Base-by-base conservation (phyloP, 2,329 filamentous ascomycete species). In the Paracamarosporium sp. region DNA sequence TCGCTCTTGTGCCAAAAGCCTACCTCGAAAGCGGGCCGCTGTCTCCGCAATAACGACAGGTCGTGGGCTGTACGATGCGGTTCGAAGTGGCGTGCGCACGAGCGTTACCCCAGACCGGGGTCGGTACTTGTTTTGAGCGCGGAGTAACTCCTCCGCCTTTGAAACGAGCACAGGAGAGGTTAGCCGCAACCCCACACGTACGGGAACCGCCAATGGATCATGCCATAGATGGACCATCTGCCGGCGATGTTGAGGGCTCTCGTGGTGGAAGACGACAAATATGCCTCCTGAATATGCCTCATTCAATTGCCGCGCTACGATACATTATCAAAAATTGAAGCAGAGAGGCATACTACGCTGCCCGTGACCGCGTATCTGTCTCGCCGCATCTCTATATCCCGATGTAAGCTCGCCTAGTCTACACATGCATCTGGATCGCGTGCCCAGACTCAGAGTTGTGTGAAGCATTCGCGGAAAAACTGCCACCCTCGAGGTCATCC, bases 401-500 rank as follows among this genome's bases (percentile, higher is more conserved):
- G 33, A 35, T 1, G 5, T 11, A 35, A 44, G 6, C 28, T 33
- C 3, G 7, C 17, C 45, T 17, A 17, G 48, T 35, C 31, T 54
- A 28, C 31, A 35, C 13, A 22, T 38, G 33, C 30, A 45, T 28
- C 20, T 22, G 24, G 15, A 31, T n/a, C 43, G 43, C 28, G 28
- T 36, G 47, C 47, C 54, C 30, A 56, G 54, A 50, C 36, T 11
- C 17, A 38, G 4, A 22, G 24, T 33, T 52, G 25, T 11, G 31
- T 30, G 41, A 50, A 50, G 50, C 22, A 62, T 57, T 62, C 52
- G 59, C 58, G 59, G 59, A 59, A 59, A 58, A 62, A 55, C 41
- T 56, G 22, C 48, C 47, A 55, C 38, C n/a, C 22, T 9, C 17
- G 22, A 36, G 33, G 44, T 27, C 41, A 57, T 38, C 48, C 22